phyloP scores from a whole-genome alignment of 2,329 filamentous ascomycete species.

The Colletotrichum orchidophilum region DNA sequence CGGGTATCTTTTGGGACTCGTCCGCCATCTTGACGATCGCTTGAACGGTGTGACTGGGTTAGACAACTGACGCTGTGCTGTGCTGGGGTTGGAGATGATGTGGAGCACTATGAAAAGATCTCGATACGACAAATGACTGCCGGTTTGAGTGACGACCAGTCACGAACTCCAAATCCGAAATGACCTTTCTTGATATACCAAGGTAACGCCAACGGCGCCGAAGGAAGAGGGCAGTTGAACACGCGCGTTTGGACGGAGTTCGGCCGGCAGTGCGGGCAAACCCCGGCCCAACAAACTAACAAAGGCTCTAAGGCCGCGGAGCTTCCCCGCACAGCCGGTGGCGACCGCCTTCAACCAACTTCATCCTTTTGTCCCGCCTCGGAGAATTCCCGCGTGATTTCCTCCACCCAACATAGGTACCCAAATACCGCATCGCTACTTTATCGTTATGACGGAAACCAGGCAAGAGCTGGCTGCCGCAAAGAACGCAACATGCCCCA shows the following conservation, averaged over 20 bases:
- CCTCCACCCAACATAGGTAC: background rate
- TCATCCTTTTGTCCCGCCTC: slow-evolving; percentile 14
- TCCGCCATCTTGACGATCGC: slow-evolving; percentile 16
- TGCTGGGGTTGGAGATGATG: background rate
- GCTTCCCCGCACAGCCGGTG: background rate
- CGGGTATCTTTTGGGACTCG: slow-evolving; percentile 40
- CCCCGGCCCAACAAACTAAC: slow-evolving; percentile 20
- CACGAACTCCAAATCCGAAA: too few species aligned
- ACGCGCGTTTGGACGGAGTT: background rate
- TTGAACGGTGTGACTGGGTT: too few species aligned
- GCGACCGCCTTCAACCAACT: slow-evolving; percentile 28
- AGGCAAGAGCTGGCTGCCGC: background rate
- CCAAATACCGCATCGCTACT: slow-evolving; percentile 8
- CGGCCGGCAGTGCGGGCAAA: background rate
- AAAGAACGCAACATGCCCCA: slow-evolving; percentile 15
- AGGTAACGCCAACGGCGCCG: background rate
- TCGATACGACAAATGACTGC: background rate
- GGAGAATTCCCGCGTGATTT: slow-evolving; percentile 18
- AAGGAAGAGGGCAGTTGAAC: background rate
- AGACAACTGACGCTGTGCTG: background rate
- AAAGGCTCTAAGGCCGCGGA: background rate
- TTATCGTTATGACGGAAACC: background rate
- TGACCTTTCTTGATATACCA: background rate
- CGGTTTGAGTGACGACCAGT: too few species aligned
- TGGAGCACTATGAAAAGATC: background rate